Evolutionary conservation across 2,329 filamentous ascomycete genomes (phyloP).

Genomic region (Cucurbitaria berberidis): DNA sequence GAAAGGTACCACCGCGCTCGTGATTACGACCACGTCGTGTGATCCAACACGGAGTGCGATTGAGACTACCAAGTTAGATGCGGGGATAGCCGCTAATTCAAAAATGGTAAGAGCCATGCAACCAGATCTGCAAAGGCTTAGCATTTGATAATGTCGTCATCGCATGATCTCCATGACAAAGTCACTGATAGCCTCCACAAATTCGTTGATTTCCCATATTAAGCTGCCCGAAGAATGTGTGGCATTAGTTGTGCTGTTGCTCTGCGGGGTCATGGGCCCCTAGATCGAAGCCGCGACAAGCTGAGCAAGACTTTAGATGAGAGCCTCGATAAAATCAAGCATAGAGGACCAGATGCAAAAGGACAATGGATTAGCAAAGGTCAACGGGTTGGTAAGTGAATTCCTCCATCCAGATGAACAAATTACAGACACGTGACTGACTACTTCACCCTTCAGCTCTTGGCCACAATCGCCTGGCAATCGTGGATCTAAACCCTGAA

Average conservation of each 20-base stretch:
- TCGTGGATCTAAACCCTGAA: constrained; percentile 30
- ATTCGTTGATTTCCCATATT: not conserved
- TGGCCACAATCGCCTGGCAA: constrained; percentile 35
- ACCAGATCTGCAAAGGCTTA: not conserved
- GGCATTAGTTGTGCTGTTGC: constrained; percentile 23
- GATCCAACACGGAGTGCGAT: too few species aligned
- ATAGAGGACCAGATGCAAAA: constrained; percentile 55
- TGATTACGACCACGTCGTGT: too few species aligned
- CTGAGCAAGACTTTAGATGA: constrained; percentile 17
- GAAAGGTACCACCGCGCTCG: too few species aligned
- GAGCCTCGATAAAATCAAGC: constrained; percentile 41
- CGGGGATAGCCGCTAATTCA: not conserved
- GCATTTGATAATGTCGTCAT: not conserved
- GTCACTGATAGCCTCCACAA: not conserved
- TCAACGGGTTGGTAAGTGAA: constrained; percentile 49
- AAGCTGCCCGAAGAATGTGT: constrained; percentile 11
- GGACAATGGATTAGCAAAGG: constrained; percentile 57
- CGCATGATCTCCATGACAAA: not conserved
- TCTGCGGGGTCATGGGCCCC: constrained; percentile 16
- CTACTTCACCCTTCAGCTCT: constrained; percentile 18
- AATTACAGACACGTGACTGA: constrained; percentile 14
- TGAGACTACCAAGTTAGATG: too few species aligned
- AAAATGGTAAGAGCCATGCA: not conserved
- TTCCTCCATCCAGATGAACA: not conserved
- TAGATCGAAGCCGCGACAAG: constrained; percentile 3